A percentile compares a stretch with the other conserved stretches of the same genome.
phyloP scores from a whole-genome alignment of 345 rosid species.

The Eucalyptus regnans region DNA sequence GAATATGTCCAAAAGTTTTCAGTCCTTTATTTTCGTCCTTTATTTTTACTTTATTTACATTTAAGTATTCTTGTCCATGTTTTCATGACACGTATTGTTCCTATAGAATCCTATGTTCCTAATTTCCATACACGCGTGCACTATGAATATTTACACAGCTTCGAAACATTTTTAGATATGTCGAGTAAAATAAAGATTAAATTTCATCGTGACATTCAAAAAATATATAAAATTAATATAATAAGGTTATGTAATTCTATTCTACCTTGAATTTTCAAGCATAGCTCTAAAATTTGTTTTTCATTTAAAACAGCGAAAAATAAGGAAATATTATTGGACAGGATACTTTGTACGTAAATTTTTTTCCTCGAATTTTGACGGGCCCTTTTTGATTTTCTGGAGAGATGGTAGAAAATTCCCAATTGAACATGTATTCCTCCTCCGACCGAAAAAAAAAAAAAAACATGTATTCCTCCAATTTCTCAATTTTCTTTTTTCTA shows the following conservation, averaged over 20 bases:
- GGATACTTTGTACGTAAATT: rapidly evolving
- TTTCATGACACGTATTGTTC: too few species aligned
- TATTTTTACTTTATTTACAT: too few species aligned
- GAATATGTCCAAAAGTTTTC: too few species aligned
- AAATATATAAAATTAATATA: rapidly evolving
- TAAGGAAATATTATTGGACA: rapidly evolving
- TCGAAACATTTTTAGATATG: not conserved
- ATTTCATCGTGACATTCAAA: rapidly evolving
- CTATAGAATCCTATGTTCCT: too few species aligned
- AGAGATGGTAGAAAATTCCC: not conserved
- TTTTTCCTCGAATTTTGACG: rapidly evolving
- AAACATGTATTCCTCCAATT: not conserved
- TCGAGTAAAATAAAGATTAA: not conserved
- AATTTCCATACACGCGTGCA: too few species aligned
- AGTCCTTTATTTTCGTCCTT: too few species aligned
- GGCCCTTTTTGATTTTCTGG: not conserved
- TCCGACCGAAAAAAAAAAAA: rapidly evolving
- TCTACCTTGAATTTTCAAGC: not conserved
- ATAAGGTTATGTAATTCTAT: rapidly evolving
- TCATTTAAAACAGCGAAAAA: rapidly evolving
- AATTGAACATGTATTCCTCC: not conserved
- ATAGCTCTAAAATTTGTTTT: not conserved
- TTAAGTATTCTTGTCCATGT: too few species aligned
- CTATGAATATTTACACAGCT: not conserved
- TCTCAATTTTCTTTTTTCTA: not conserved